phyloP scores from a whole-genome alignment of 2,329 filamentous ascomycete species.

The Aaosphaeria arxii region DNA sequence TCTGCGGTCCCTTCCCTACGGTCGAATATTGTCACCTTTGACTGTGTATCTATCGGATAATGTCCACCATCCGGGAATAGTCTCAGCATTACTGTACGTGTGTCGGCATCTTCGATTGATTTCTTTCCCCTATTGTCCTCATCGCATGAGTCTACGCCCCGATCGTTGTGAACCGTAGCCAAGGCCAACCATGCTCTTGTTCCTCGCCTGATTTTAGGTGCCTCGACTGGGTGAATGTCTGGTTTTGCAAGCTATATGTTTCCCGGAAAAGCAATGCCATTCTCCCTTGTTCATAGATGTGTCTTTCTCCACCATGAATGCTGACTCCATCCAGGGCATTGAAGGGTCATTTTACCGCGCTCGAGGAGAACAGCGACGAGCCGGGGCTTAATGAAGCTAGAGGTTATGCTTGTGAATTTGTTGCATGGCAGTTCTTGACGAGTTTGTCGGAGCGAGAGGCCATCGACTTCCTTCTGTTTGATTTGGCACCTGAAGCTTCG shows the following conservation, averaged over 20 bases:
- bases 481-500: conserved; percentile 53
- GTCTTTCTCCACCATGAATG: neutral
- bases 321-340: conserved; percentile 55
- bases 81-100: conserved; percentile 70
- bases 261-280: no score
- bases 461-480: conserved; percentile 71
- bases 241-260: no score
- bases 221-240: no score
- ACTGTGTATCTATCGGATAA: conserved; percentile 62
- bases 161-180: no score
- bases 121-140: no score
- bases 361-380: conserved; percentile 56
- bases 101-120: neutral
- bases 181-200: neutral
- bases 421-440: conserved; percentile 74
- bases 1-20: conserved; percentile 63
- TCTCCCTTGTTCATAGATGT: no score
- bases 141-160: no score
- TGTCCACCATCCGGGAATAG: conserved; percentile 66
- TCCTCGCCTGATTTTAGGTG: no score
- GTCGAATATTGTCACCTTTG: conserved; percentile 55
- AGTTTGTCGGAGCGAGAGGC: conserved; percentile 69
- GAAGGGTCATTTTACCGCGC: conserved; percentile 68
- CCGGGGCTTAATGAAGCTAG: conserved; percentile 66
- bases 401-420: conserved; percentile 74